Conservation (phyloP, 2,329 filamentous ascomycete species). For the Microcyclospora pomicola region DNA sequence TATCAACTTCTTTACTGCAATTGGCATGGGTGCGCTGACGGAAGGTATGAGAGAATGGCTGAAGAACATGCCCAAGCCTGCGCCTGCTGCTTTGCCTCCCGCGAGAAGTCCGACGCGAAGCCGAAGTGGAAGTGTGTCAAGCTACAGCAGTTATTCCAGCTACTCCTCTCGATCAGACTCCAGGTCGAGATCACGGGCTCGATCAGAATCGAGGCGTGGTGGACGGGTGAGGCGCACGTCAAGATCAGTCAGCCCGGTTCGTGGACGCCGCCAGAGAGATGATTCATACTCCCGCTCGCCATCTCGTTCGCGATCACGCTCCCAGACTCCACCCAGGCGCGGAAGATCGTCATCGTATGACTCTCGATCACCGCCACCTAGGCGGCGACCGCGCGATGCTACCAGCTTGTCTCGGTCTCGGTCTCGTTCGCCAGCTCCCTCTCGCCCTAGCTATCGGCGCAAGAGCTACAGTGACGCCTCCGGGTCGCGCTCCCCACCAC, state of each 20-base stretch:
- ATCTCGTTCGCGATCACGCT: constrained; percentile 6
- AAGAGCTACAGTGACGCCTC: constrained; percentile 11
- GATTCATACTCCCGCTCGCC: constrained; percentile 5
- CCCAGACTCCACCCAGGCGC: constrained; percentile 4
- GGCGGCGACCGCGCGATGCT: constrained; percentile 2
- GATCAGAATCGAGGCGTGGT: constrained; percentile 11
- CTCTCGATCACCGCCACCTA: constrained; percentile 15
- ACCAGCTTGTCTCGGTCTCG: constrained; percentile 7
- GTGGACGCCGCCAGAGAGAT: constrained; percentile 1
- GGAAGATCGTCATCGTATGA: constrained; percentile 11
- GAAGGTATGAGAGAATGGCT: constrained; percentile 89
- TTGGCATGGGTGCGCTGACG: constrained; percentile 87
- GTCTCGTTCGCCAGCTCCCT: constrained; percentile 8
- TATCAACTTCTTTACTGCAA: constrained; percentile 98
- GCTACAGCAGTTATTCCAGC: constrained; percentile 65
- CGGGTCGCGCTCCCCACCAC: constrained; percentile 19
- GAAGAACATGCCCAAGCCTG: constrained; percentile 77
- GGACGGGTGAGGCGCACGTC: background rate
- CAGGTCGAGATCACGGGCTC: constrained; percentile 14
- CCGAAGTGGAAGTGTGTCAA: constrained; percentile 44
- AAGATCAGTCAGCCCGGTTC: constrained; percentile 1
- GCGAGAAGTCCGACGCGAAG: constrained; percentile 36
- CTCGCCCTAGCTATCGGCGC: constrained; percentile 9
- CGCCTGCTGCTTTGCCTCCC: constrained; percentile 52
- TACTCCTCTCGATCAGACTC: constrained; percentile 54